A percentile compares a stretch with the other conserved stretches of the same genome.
phyloP scores from a whole-genome alignment of 148 eudicot genomes.

The Tetragonia tetragonoides region DNA sequence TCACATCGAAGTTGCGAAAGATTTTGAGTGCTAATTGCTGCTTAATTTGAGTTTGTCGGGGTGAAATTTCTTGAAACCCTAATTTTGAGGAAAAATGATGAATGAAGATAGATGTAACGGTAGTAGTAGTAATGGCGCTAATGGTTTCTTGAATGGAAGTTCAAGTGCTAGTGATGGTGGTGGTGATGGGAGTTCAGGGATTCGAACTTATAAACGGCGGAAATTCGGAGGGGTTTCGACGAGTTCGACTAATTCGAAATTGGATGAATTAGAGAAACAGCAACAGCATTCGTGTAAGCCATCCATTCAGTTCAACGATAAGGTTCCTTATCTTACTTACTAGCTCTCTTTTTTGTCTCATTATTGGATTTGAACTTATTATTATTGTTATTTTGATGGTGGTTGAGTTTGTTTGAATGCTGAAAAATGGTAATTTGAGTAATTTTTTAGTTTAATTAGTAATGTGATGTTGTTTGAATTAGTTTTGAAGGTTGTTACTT shows the following conservation, averaged over 20 bases:
- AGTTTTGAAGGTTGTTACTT: not conserved
- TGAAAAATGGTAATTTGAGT: not conserved
- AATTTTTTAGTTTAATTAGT: not conserved
- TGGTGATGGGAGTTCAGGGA: constrained; percentile 18
- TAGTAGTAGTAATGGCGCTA: constrained; percentile 11
- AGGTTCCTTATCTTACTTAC: constrained; percentile 31
- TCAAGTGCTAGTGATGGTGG: constrained; percentile 32
- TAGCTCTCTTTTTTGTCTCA: no score
- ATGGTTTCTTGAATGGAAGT: constrained; percentile 19
- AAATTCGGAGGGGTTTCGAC: constrained; percentile 12
- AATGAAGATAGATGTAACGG: constrained; percentile 14
- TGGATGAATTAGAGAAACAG: constrained; percentile 20
- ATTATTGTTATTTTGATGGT: not conserved
- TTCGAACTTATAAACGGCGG: constrained; percentile 49
- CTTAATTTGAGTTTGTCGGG: not conserved
- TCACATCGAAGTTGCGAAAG: not conserved
- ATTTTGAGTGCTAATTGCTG: not conserved
- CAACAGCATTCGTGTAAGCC: constrained; percentile 17
- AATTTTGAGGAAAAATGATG: not conserved
- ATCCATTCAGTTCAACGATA: constrained; percentile 17
- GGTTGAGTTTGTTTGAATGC: not conserved
- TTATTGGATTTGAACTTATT: not conserved
- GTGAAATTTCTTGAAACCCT: constrained; percentile 5
- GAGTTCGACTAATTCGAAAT: constrained; percentile 12
- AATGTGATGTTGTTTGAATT: no score